phyloP scores from a whole-genome alignment of 2,329 filamentous ascomycete species.

The Claviceps fusiformis region DNA sequence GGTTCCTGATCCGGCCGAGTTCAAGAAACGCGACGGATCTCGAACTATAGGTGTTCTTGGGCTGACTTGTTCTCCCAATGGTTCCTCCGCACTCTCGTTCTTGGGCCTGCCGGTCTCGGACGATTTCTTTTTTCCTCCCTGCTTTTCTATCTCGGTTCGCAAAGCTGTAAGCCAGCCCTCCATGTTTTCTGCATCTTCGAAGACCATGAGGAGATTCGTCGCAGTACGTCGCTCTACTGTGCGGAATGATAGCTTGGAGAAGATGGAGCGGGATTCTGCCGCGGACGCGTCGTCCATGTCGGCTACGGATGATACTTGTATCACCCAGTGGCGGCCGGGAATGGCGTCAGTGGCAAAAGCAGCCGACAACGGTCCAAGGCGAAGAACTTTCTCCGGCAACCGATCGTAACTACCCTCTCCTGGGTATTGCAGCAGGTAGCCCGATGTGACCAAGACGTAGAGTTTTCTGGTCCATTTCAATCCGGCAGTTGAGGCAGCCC shows the following conservation, averaged over 20 bases:
- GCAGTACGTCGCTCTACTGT: slow-evolving; percentile 38
- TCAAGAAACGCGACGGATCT: slow-evolving; percentile 30
- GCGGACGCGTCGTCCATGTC: slow-evolving; percentile 40
- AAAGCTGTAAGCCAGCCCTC: slow-evolving; percentile 59
- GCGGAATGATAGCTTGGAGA: slow-evolving; percentile 51
- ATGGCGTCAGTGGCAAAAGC: slow-evolving; percentile 72
- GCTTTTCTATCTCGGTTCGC: slow-evolving; percentile 53
- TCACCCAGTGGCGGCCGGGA: slow-evolving; percentile 65
- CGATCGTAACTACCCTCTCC: slow-evolving; percentile 58
- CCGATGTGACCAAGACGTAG: slow-evolving; percentile 56
- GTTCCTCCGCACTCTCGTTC: slow-evolving; percentile 20
- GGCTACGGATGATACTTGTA: slow-evolving; percentile 58
- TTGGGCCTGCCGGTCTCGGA: slow-evolving; percentile 46
- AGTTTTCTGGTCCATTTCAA: slow-evolving; percentile 59
- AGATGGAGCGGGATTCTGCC: slow-evolving; percentile 43
- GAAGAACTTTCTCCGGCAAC: slow-evolving; percentile 59
- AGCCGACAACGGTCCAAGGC: slow-evolving; percentile 59
- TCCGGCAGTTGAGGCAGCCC: slow-evolving; percentile 26
- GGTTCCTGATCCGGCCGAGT: slow-evolving; percentile 5
- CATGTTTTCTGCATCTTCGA: slow-evolving; percentile 62
- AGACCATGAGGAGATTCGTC: slow-evolving; percentile 56
- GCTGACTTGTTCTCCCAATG: slow-evolving; percentile 26
- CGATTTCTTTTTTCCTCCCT: slow-evolving; percentile 52
- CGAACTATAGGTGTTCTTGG: slow-evolving; percentile 34
- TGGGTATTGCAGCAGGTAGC: slow-evolving; percentile 62